Evolutionary conservation across 1,284 basidiomycete species (phyloP).

Genomic region (Pseudomicrostroma phylloplanum): DNA sequence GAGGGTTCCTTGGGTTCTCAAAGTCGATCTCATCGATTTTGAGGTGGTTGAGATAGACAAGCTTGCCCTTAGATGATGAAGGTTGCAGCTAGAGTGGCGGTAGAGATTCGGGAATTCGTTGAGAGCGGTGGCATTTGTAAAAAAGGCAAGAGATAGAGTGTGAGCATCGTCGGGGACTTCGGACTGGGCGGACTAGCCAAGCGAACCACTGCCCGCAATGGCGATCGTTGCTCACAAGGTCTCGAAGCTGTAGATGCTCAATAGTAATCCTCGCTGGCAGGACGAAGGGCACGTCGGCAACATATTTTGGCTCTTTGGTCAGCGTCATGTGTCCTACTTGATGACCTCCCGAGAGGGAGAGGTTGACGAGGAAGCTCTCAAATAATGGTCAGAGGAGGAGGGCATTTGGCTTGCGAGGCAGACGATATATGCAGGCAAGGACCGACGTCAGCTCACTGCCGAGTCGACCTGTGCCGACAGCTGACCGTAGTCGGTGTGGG

Average conservation of each 20-base stretch:
- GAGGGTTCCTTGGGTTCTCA: slow-evolving; percentile 33
- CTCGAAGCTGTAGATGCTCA: slow-evolving; percentile 34
- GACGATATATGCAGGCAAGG: too few relatives aligned
- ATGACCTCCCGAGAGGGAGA: too few relatives aligned
- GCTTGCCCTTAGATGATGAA: slow-evolving; percentile 22
- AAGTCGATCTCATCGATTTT: slow-evolving; percentile 34
- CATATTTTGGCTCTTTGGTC: neutral
- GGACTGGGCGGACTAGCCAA: too few relatives aligned
- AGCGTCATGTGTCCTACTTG: too few relatives aligned
- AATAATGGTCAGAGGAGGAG: too few relatives aligned
- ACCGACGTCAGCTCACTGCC: too few relatives aligned
- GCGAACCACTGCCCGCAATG: too few relatives aligned
- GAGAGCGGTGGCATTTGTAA: neutral
- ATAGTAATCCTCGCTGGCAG: slow-evolving; percentile 32
- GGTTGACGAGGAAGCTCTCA: too few relatives aligned
- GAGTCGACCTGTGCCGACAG: too few relatives aligned
- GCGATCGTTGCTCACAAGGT: slow-evolving; percentile 16
- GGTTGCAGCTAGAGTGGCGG: slow-evolving; percentile 17
- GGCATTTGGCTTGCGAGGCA: too few relatives aligned
- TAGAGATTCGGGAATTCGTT: too few relatives aligned
- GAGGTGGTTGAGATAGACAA: slow-evolving; percentile 30
- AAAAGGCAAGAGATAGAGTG: neutral
- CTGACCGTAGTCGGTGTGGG: too few relatives aligned
- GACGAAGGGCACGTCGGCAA: slow-evolving; percentile 15
- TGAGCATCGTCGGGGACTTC: neutral